Evolutionary conservation across 495 filamentous ascomycete genomes (phyloP), one percentile per base, ranked within the genome.

Genomic region (Lichina pygmaea): DNA sequence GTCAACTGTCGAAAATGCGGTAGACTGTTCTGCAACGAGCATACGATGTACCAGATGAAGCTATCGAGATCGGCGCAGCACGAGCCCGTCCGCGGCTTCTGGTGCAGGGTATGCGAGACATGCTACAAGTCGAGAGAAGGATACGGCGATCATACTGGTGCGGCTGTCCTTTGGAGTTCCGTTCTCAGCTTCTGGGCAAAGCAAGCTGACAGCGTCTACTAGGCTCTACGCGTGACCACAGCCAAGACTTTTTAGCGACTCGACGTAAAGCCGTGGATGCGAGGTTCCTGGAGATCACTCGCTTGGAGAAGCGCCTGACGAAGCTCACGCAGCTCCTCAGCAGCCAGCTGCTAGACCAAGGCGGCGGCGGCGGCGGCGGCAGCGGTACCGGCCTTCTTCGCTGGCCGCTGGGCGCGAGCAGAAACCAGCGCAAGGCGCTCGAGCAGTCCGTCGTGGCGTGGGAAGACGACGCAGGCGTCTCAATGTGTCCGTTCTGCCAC

Each of bases 21-120:
- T 0, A 78, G 74, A 50, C 63, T 97, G 34, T 97, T 94, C 55
- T 97, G 89, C 60, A 86, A 95, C 56, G 82, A 91, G 51, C 91
- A 97, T 62, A 94, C 86, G 33, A 93, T 94, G 89, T 97, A 95
- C 53, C 86, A 95, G 62, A 95, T 95, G 81, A 94, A 89, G 66
- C 70, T 97, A 15, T 93, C 83, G 8, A 68, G 86, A 42, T 76
- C 83, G 6, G 89, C 91, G 5, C 71, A 76, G 50, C 83, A 92
- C 63, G 91, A 97, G 51, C 91, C 91, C 0, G 78, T 93, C 0
- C 62, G 91, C 49, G 89, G 89, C 2, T 67, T 86, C 46, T 97
- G 89, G 89, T 91, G 81, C 54, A 62, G 89, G 33, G 86, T 93
- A 6, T 97, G 89, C 56, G 91, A 95, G 60, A 95, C 89, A 30